Conservation (phyloP, 1,139 yeast species). For the Debaryomyces sp. region DNA sequence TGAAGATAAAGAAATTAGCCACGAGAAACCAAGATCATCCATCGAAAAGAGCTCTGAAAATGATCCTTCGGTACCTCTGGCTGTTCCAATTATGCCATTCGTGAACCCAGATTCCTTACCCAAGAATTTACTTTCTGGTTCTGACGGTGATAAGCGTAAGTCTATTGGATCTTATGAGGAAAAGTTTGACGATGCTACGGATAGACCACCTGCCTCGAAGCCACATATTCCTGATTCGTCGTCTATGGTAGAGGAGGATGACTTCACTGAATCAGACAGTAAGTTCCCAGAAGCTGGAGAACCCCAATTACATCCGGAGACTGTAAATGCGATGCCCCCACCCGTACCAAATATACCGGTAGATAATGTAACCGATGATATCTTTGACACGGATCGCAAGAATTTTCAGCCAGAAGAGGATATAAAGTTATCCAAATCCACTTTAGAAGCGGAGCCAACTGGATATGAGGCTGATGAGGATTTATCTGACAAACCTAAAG, state of each 20-base stretch:
- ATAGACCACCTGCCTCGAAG: background rate
- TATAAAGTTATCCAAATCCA: constrained; percentile 12
- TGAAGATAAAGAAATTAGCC: constrained; percentile 12
- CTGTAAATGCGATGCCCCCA: background rate
- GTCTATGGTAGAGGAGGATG: constrained; percentile 36
- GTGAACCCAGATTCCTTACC: constrained; percentile 32
- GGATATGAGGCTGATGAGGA: constrained; percentile 53
- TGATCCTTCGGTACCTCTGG: constrained; percentile 21
- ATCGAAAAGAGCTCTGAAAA: constrained; percentile 15
- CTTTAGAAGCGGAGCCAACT: constrained; percentile 34
- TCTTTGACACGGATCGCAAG: constrained; percentile 1
- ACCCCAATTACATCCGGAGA: constrained; percentile 10
- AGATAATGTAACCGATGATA: constrained; percentile 23
- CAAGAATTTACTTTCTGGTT: background rate
- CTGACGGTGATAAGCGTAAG: background rate
- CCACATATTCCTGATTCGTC: constrained; percentile 23
- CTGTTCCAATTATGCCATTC: constrained; percentile 58
- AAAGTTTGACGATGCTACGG: constrained; percentile 9
- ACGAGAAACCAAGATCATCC: constrained; percentile 15
- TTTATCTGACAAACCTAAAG: constrained; percentile 33
- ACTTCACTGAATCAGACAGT: constrained; percentile 24
- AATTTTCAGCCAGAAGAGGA: constrained; percentile 10
- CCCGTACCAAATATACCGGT: constrained; percentile 8
- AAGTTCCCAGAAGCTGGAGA: constrained; percentile 7
- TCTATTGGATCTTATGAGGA: constrained; percentile 7